Conservation (phyloP, 2,329 filamentous ascomycete genomes). For the Calonectria hongkongensis region DNA sequence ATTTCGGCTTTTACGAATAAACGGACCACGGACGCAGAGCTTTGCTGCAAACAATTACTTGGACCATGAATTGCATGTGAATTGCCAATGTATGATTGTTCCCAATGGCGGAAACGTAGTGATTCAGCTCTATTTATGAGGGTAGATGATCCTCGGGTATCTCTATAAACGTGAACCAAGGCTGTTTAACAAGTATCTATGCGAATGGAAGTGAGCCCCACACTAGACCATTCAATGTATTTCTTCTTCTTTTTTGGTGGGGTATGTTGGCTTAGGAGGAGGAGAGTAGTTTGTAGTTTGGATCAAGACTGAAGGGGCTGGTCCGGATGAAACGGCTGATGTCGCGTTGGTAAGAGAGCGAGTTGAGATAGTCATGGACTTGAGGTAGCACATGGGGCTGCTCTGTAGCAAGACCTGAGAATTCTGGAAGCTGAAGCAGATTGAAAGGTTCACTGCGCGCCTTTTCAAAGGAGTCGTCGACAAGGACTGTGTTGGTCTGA, state of each 20-base stretch:
- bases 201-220: constrained; percentile 5
- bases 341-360: constrained; percentile 72
- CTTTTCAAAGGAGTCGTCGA: constrained; percentile 91
- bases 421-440: constrained; percentile 87
- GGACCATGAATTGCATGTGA: background rate
- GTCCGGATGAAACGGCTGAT: constrained; percentile 77
- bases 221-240: background rate
- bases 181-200: background rate
- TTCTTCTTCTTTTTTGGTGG: background rate
- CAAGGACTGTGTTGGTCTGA: constrained; percentile 90
- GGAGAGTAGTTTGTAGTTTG: constrained; percentile 49
- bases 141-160: constrained; percentile 15
- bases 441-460: constrained; percentile 89
- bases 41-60: constrained; percentile 36
- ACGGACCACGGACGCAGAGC: constrained; percentile 48
- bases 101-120: background rate
- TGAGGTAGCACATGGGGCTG: constrained; percentile 69
- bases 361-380: constrained; percentile 78
- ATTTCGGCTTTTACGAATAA: constrained; percentile 43
- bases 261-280: background rate
- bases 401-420: constrained; percentile 69
- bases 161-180: constrained; percentile 2
- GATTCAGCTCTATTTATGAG: constrained; percentile 13
- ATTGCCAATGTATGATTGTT: background rate
- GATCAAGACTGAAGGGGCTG: constrained; percentile 68